These are phyloP conservation scores for Daldinia loculata DNA, from an alignment of 495 filamentous ascomycete species.

Conservation along the genomic window DNA sequence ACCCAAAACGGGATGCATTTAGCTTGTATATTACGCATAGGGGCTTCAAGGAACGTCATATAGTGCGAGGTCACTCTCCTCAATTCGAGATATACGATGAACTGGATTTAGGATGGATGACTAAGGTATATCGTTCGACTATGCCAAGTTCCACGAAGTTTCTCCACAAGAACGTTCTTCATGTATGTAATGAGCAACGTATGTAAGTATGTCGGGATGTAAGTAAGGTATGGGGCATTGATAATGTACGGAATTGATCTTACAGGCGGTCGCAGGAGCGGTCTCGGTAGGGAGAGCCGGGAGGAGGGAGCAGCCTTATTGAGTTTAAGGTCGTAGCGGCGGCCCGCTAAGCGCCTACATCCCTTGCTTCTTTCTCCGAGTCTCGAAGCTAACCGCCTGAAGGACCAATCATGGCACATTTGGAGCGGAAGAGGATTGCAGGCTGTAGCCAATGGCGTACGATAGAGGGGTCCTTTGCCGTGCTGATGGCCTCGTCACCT, in stretches of 20 bases:
- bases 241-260: slow-evolving; percentile 33
- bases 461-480: slow-evolving; percentile 21
- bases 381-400: slow-evolving; percentile 33
- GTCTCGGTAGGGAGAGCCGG: slow-evolving; percentile 32
- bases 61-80: slow-evolving; percentile 46
- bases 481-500: slow-evolving; percentile 34
- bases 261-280: slow-evolving; percentile 36
- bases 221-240: slow-evolving; percentile 8
- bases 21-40: slow-evolving; percentile 30
- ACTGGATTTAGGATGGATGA: slow-evolving; percentile 5
- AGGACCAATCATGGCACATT: slow-evolving; percentile 27
- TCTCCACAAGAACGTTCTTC: neutral
- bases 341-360: slow-evolving; percentile 40
- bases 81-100: slow-evolving; percentile 37
- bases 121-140: neutral
- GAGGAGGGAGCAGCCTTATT: slow-evolving; percentile 30
- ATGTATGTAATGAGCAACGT: slow-evolving; percentile 7
- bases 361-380: slow-evolving; percentile 27
- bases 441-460: slow-evolving; percentile 41
- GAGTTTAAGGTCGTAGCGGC: slow-evolving; percentile 34
- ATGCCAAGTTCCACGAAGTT: neutral
- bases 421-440: slow-evolving; percentile 21
- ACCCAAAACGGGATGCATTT: slow-evolving; percentile 26
- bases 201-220: slow-evolving; percentile 12
- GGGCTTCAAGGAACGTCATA: slow-evolving; percentile 25